Evolutionary conservation across 1,284 basidiomycete species (phyloP).

Genomic region (Cryptococcus maquisensis): DNA sequence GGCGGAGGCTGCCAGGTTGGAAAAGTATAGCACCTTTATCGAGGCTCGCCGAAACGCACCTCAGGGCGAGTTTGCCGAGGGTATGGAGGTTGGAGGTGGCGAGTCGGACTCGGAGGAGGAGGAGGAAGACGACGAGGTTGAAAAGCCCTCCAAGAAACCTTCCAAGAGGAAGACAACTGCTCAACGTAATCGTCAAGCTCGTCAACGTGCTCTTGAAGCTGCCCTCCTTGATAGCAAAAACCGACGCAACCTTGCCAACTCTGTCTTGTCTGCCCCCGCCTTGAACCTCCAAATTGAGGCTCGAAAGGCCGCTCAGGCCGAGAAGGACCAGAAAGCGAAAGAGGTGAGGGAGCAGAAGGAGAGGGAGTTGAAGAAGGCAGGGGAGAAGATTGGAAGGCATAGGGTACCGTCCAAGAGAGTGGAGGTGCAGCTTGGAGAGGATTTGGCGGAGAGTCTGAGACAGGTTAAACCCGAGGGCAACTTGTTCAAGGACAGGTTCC

Average conservation of each 20-base stretch:
- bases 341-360: slow-evolving; percentile 60
- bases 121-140: slow-evolving; percentile 49
- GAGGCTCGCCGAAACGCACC: slow-evolving; percentile 49
- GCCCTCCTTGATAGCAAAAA: slow-evolving; percentile 16
- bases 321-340: slow-evolving; percentile 27
- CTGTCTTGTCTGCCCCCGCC: slow-evolving; percentile 22
- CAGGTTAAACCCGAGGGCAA: slow-evolving; percentile 91
- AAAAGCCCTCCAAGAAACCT: slow-evolving; percentile 50
- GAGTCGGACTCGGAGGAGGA: slow-evolving; percentile 49
- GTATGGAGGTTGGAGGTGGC: slow-evolving; percentile 61
- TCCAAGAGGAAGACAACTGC: slow-evolving; percentile 62
- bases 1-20: slow-evolving; percentile 56
- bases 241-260: slow-evolving; percentile 24
- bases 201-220: slow-evolving; percentile 10
- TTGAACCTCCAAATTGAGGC: slow-evolving; percentile 34
- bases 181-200: slow-evolving; percentile 44
- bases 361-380: slow-evolving; percentile 51
- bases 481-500: slow-evolving; percentile 82
- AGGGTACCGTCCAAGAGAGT: slow-evolving; percentile 65
- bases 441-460: slow-evolving; percentile 79
- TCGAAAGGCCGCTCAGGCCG: slow-evolving; percentile 16
- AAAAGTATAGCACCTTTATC: slow-evolving; percentile 56
- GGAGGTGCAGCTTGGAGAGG: slow-evolving; percentile 86
- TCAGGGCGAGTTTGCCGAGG: slow-evolving; percentile 45
- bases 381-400: slow-evolving; percentile 72